Conservation (phyloP, 768 basidiomycete species). For the Strobilomyces echinocephalus region DNA sequence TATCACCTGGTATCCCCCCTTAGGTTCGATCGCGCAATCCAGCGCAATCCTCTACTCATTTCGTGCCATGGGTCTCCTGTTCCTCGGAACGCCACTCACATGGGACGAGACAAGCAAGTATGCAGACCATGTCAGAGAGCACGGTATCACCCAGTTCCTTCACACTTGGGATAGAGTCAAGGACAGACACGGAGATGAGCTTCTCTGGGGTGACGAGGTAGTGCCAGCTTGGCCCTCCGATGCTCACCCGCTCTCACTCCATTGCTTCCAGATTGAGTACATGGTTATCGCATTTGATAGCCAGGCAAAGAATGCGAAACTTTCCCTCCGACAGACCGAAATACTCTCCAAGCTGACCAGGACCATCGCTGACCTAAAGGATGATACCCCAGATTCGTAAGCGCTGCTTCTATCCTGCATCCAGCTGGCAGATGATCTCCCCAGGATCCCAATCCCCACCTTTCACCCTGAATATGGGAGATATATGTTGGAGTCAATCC, state of each 20-base stretch:
- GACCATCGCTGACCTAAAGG: slow-evolving; percentile 62
- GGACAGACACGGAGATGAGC: slow-evolving; percentile 82
- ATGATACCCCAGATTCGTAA: slow-evolving; percentile 49
- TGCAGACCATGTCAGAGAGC: slow-evolving; percentile 83
- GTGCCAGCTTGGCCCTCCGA: slow-evolving; percentile 11
- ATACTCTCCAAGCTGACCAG: slow-evolving; percentile 75
- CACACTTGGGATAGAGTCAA: slow-evolving; percentile 91
- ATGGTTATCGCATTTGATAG: slow-evolving; percentile 89
- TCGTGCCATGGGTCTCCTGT: slow-evolving; percentile 79
- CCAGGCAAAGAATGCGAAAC: slow-evolving; percentile 68
- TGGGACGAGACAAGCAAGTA: slow-evolving; percentile 89
- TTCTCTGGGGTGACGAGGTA: slow-evolving; percentile 99
- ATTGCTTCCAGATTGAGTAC: slow-evolving; percentile 74
- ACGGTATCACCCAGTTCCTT: slow-evolving; percentile 94
- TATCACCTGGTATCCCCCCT: neutral
- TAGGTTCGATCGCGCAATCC: slow-evolving; percentile 7
- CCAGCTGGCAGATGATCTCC: neutral
- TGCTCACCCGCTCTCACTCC: slow-evolving; percentile 8
- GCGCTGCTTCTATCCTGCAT: slow-evolving; percentile 21
- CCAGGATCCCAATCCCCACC: slow-evolving; percentile 71
- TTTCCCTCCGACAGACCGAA: slow-evolving; percentile 94
- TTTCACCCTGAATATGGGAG: slow-evolving; percentile 99
- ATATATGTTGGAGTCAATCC: slow-evolving; percentile 98
- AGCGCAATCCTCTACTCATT: neutral
- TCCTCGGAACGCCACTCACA: slow-evolving; percentile 84